Conservation (phyloP, 768 basidiomycete genomes). For the Mycena olivaceomarginata region DNA sequence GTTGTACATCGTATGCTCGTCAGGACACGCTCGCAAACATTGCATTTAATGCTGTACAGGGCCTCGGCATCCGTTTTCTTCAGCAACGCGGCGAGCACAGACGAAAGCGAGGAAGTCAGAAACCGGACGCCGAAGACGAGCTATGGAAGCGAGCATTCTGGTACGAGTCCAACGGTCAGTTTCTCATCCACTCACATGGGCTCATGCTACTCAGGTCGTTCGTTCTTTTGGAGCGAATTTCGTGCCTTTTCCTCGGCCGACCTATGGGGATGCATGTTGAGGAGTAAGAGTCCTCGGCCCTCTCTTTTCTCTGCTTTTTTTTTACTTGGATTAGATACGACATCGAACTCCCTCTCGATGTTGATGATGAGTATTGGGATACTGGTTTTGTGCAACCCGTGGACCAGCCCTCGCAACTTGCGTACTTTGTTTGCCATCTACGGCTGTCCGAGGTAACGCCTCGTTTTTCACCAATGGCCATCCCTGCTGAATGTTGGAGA, state of each 20-base stretch:
- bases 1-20: background rate
- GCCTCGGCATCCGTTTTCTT: background rate
- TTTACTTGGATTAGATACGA: background rate
- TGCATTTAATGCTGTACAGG: background rate
- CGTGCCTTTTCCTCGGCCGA: background rate
- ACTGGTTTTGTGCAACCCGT: background rate
- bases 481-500: background rate
- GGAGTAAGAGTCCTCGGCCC: background rate
- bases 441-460: background rate
- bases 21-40: too few relatives aligned
- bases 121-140: background rate
- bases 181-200: background rate
- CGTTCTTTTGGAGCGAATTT: background rate
- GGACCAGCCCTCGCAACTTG: background rate
- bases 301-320: background rate
- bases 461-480: background rate
- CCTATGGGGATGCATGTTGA: background rate
- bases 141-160: background rate
- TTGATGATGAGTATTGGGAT: background rate
- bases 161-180: background rate
- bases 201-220: background rate
- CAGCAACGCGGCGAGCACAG: background rate
- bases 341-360: background rate
- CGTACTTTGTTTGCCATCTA: background rate
- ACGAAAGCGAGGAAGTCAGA: background rate